Conservation (phyloP, 352 stramenopile genomes). For the Phytopythium ostracodes region DNA sequence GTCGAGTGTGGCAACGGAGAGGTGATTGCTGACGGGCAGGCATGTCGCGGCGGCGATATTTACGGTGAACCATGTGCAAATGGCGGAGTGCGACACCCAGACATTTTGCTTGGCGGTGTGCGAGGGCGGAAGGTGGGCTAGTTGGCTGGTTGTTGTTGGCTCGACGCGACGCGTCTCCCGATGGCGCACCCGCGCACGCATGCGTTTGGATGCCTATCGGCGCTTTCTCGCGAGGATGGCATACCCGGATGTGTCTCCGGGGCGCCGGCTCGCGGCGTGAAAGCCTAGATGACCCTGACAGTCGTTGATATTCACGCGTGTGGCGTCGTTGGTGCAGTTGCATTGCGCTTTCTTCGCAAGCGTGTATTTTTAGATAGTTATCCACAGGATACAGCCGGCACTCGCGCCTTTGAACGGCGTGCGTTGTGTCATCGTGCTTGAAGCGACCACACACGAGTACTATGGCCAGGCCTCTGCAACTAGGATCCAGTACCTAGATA, state of each 20-base stretch:
- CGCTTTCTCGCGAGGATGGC: not conserved
- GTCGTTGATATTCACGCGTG: not conserved
- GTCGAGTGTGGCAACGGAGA: not conserved
- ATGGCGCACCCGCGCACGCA: not conserved
- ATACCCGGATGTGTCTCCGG: not conserved
- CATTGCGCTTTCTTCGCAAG: too few species aligned
- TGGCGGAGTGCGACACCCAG: not conserved
- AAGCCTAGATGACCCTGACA: not conserved
- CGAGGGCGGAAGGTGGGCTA: not conserved
- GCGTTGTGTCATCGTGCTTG: too few species aligned
- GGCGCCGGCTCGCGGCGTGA: not conserved
- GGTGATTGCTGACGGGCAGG: constrained; percentile 1
- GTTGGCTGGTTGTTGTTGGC: not conserved
- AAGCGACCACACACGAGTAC: too few species aligned
- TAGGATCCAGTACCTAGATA: too few species aligned
- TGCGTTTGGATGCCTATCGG: not conserved
- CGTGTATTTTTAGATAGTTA: too few species aligned
- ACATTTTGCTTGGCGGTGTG: not conserved
- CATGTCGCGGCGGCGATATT: not conserved
- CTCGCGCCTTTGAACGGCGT: too few species aligned
- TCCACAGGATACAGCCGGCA: too few species aligned
- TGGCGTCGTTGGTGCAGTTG: not conserved
- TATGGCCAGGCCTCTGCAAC: not conserved
- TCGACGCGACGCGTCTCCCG: not conserved
- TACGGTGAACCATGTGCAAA: not conserved